phyloP scores from a whole-genome alignment of 1,284 basidiomycete species.

The Rhodotorula sp. region DNA sequence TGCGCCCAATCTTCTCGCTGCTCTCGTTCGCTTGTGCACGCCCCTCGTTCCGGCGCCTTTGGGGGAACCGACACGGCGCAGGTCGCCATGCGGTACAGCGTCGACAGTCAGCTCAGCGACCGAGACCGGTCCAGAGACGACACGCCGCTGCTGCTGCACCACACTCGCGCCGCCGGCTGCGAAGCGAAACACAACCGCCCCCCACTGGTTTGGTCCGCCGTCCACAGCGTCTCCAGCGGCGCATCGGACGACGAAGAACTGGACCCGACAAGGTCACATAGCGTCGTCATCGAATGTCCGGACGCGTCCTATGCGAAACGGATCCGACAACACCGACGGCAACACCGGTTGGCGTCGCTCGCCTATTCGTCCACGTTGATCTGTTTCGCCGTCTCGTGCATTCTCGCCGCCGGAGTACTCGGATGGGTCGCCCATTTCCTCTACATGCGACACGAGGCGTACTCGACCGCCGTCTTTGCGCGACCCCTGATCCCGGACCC shows the following conservation, averaged over 20 bases:
- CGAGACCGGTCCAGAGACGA: background rate
- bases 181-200: background rate
- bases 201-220: no score
- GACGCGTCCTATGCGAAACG: background rate
- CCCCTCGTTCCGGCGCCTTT: background rate
- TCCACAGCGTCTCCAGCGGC: no score
- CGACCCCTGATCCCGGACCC: constrained; percentile 19
- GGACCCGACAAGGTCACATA: background rate
- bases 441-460: constrained; percentile 25
- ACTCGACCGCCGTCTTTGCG: constrained; percentile 30
- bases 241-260: no score
- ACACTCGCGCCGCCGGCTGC: background rate
- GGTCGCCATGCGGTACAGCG: background rate
- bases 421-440: constrained; percentile 23
- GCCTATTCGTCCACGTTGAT: background rate
- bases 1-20: background rate
- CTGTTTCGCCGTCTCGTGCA: constrained; percentile 5
- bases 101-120: background rate
- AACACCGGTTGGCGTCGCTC: constrained; percentile 7
- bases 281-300: background rate
- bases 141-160: constrained; percentile 4
- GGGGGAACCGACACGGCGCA: background rate
- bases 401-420: constrained; percentile 8
- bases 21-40: background rate
- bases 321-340: background rate